Evolutionary conservation across 164 flowering plant species (phyloP), one percentile per base, ranked within the genome.

Genomic region (Nelumbo lutea): DNA sequence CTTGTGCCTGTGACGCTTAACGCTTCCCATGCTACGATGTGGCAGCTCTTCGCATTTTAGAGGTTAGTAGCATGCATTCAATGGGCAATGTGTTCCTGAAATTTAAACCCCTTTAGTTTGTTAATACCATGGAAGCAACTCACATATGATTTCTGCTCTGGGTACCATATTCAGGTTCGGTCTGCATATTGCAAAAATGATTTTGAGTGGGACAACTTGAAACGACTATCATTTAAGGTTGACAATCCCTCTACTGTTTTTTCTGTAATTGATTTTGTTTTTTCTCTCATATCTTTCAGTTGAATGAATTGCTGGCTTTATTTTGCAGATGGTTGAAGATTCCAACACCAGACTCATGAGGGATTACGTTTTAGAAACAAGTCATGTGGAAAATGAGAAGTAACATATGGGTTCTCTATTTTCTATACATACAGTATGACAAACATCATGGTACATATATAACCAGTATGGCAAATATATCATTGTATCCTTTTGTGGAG

Each of bases 181-280:
- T 88, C 96, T 52, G 91, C 91, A 59, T 93, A 93, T 15, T 88
- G 93, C 62, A 88, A 90, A 69, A 78, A 71, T 4, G 98, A 90
- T 76, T 93, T 93, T 65, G 98, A 90, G 78, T 90, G 98, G 98
- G 96, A 93, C 78, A 93, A 93, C 80, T 61, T 93, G 81, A 77
- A 85, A 79, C 79, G 84, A 14, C 71, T 93, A 64, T 79, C 96
- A 59, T 40, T 55, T 11, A 79, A 87, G 96, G 96, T 87, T 3
- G 59, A 65, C 51, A 13, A 45, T 64, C 62, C 4, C 40, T 13
- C 61, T 4, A 59, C 4, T n/a, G 41, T 15, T 44, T 50, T 51
- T 44, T 45, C 40, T 8, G 46, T 64, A 59, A 10, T 66, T 48
- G 10, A 15, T 4, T 53, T 15, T 39, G 9, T 57, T 27, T 27